phyloP scores from a whole-genome alignment of 2,329 filamentous ascomycete species.

The Fusarium ambrosium region DNA sequence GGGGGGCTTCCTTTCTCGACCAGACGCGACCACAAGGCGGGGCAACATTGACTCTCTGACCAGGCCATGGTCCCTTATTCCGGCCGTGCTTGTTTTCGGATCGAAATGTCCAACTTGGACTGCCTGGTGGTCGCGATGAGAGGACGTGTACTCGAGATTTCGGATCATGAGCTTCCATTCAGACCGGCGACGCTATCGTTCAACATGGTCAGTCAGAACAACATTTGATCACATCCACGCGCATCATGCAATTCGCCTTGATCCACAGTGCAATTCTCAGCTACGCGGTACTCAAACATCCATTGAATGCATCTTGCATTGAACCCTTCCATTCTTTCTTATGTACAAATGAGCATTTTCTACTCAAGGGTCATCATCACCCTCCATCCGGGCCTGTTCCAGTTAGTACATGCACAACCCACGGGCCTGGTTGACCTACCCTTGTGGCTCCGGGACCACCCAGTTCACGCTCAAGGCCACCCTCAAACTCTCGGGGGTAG shows the following conservation, averaged over 20 bases:
- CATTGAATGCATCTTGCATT: constrained; percentile 33
- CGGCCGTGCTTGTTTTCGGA: too few relatives aligned
- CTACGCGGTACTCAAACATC: constrained; percentile 19
- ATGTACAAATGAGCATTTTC: constrained; percentile 53
- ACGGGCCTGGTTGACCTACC: constrained; percentile 64
- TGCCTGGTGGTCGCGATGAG: neutral
- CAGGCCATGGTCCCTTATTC: neutral
- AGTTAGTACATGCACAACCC: constrained; percentile 32
- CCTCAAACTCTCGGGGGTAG: constrained; percentile 78
- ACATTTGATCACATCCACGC: neutral
- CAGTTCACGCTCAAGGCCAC: constrained; percentile 80
- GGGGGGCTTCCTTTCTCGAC: neutral
- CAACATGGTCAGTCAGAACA: neutral
- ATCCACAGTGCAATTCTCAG: constrained; percentile 10
- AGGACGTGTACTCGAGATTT: neutral
- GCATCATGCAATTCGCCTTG: constrained; percentile 6
- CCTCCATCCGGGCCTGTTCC: constrained; percentile 66
- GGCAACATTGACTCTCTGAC: neutral
- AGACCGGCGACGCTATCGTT: neutral
- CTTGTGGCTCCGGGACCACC: constrained; percentile 76
- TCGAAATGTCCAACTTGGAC: neutral
- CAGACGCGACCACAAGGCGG: neutral
- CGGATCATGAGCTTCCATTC: neutral
- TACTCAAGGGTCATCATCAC: constrained; percentile 66
- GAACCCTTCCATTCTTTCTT: constrained; percentile 45